A percentile compares a stretch with the other conserved stretches of the same genome.
Evolutionary conservation across 257 asterid genomes (phyloP).

Genomic region (Ehretia macrophylla): DNA sequence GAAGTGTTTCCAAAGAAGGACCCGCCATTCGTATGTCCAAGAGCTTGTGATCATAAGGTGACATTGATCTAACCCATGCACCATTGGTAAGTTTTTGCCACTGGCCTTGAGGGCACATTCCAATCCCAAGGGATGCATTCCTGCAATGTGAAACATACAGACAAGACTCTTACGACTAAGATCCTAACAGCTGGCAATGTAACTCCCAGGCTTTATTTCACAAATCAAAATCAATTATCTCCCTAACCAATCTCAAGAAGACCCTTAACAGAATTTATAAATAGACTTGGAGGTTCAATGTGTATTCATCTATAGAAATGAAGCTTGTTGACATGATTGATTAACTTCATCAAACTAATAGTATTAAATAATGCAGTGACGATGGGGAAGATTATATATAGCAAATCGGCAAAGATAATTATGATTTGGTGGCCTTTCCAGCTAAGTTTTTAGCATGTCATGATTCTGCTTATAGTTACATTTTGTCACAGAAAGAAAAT

Average conservation of each 20-base stretch:
- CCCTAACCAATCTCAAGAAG: not conserved
- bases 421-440: too few relatives aligned
- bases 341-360: not conserved
- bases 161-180: not conserved
- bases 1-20: constrained; percentile 47
- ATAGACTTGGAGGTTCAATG: too few relatives aligned
- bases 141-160: constrained; percentile 28
- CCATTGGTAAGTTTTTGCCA: constrained; percentile 79
- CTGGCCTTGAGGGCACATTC: constrained; percentile 72
- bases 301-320: not conserved
- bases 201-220: not conserved
- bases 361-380: not conserved
- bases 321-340: not conserved
- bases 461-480: too few relatives aligned
- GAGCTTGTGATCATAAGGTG: constrained; percentile 80
- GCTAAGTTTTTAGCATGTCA: too few relatives aligned
- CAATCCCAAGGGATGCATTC: constrained; percentile 68
- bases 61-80: constrained; percentile 69
- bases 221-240: not conserved
- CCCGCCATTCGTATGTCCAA: constrained; percentile 62
- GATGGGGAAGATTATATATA: too few relatives aligned
- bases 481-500: too few relatives aligned
- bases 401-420: too few relatives aligned
- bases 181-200: not conserved
- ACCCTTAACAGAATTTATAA: not conserved